phyloP scores from a whole-genome alignment of 345 rosid species.

The Atalantia buxifolia region DNA sequence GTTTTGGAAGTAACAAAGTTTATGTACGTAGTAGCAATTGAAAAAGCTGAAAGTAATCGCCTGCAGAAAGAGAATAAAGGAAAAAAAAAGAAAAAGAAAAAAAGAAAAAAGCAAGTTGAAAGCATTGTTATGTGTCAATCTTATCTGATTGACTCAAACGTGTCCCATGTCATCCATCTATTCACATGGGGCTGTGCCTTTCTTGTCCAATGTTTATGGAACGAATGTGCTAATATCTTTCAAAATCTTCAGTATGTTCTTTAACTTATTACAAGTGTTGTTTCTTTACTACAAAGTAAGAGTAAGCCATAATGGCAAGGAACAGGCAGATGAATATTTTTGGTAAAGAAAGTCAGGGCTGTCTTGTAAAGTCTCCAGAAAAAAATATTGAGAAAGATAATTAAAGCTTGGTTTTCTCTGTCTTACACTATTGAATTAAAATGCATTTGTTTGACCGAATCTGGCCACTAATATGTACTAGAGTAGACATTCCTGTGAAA shows the following conservation, averaged over 20 bases:
- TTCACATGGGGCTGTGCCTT: slow-evolving; percentile 27
- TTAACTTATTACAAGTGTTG: neutral
- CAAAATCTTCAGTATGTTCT: neutral
- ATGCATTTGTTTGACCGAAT: slow-evolving; percentile 7
- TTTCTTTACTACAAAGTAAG: neutral
- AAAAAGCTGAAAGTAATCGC: neutral
- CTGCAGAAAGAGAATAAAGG: neutral
- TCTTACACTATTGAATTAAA: neutral
- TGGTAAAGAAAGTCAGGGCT: neutral
- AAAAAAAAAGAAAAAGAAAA: neutral
- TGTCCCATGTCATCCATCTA: slow-evolving; percentile 10
- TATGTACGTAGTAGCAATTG: neutral
- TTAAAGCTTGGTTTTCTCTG: neutral
- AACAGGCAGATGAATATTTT: neutral
- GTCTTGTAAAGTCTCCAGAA: neutral
- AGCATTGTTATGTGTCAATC: slow-evolving; percentile 16
- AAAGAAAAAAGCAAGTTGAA: neutral
- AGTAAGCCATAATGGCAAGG: neutral
- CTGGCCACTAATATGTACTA: neutral
- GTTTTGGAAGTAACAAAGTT: no score
- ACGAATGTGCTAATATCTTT: slow-evolving; percentile 21
- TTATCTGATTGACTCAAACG: slow-evolving; percentile 24
- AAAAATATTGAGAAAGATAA: neutral
- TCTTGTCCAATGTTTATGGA: slow-evolving; percentile 16
- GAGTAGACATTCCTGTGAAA: neutral